Evolutionary conservation across 768 basidiomycete genomes (phyloP).

Genomic region (Pleurotus platypus): DNA sequence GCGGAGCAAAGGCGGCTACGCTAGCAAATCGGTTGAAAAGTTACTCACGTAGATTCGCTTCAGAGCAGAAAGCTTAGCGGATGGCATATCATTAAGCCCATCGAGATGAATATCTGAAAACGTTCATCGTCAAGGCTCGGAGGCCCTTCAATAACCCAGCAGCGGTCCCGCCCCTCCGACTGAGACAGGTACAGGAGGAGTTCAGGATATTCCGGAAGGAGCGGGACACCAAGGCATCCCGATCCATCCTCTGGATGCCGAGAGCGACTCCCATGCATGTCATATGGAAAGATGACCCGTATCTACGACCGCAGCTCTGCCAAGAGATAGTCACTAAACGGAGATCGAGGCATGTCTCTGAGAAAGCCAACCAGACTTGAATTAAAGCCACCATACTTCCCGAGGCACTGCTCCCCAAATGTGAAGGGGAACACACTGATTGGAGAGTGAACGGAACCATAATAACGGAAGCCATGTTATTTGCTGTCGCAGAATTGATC

Average conservation of each 20-base stretch:
- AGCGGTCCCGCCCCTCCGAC: neutral
- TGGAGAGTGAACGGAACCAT: too few species aligned
- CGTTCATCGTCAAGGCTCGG: too few species aligned
- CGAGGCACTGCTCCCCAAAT: neutral
- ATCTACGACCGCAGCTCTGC: neutral
- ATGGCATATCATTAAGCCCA: neutral
- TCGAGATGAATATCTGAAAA: neutral
- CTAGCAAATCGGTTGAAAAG: neutral
- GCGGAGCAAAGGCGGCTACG: slow-evolving; percentile 5
- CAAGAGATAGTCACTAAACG: neutral
- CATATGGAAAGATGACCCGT: neutral
- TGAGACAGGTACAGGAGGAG: neutral
- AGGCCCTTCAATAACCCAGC: too few species aligned
- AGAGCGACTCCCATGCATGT: neutral
- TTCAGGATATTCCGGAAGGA: slow-evolving; percentile 4
- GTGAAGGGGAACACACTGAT: too few species aligned
- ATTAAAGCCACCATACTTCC: neutral
- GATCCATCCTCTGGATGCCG: neutral
- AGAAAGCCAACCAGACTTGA: neutral
- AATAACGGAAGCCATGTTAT: too few species aligned
- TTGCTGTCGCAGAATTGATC: too few species aligned
- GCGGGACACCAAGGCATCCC: slow-evolving; percentile 1
- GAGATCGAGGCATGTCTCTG: too few species aligned
- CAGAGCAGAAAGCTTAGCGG: neutral
- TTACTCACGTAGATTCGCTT: neutral